Evolutionary conservation across 2,329 filamentous ascomycete species (phyloP).

Genomic region (Aquanectria penicillioides): DNA sequence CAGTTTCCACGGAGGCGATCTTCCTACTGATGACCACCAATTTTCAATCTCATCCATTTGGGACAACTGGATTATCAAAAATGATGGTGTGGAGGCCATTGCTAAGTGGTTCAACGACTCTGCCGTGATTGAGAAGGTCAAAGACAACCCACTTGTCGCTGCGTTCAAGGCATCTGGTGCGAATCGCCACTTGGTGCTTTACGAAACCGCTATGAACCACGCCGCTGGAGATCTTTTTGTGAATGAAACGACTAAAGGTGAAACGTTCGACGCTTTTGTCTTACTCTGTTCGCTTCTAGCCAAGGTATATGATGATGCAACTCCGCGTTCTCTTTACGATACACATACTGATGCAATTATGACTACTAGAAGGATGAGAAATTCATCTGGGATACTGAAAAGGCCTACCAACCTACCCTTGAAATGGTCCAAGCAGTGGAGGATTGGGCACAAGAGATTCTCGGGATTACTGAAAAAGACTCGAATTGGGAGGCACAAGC

Average conservation of each 20-base stretch:
- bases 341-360: not conserved
- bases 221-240: not conserved
- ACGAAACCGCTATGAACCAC: not conserved
- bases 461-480: constrained; percentile 2
- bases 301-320: not conserved
- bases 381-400: not conserved
- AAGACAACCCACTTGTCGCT: constrained; percentile 5
- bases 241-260: not conserved
- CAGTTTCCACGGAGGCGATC: not conserved
- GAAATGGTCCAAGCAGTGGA: constrained; percentile 9
- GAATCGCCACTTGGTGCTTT: not conserved
- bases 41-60: not conserved
- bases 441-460: not conserved
- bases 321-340: not conserved
- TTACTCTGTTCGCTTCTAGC: not conserved
- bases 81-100: not conserved
- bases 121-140: constrained; percentile 20
- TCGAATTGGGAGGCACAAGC: constrained; percentile 12
- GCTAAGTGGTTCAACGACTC: constrained; percentile 25
- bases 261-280: not conserved
- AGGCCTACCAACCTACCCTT: not conserved
- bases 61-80: not conserved
- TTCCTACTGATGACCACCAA: not conserved
- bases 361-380: not conserved
- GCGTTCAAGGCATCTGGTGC: not conserved